These are phyloP conservation scores for Camelina neglecta DNA, from an alignment of 345 rosid genomes.

Conservation along the genomic window DNA sequence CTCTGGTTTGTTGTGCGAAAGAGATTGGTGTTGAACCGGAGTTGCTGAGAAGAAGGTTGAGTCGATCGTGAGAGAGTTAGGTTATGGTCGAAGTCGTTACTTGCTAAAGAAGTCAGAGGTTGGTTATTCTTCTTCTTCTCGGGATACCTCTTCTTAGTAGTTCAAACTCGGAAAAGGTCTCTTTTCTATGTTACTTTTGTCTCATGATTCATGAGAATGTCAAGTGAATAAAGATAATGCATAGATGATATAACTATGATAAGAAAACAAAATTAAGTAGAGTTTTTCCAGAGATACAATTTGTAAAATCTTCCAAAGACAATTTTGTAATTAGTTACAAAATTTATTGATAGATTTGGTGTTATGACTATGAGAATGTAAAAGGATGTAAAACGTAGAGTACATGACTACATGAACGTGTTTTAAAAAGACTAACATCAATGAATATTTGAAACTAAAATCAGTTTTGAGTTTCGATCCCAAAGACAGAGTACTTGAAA, in stretches of 20 bases:
- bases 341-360: too few species aligned
- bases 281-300: not conserved
- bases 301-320: not conserved
- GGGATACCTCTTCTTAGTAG: not conserved
- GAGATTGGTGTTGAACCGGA: constrained; percentile 34
- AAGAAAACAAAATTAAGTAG: not conserved
- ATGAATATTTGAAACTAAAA: too few species aligned
- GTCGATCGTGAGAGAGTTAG: constrained; percentile 21
- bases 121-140: not conserved
- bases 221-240: not conserved
- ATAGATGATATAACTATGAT: not conserved
- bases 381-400: too few species aligned
- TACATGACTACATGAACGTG: too few species aligned
- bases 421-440: too few species aligned
- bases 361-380: too few species aligned
- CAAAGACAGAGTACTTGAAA: too few species aligned
- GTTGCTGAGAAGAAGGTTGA: constrained; percentile 38
- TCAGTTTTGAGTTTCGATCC: too few species aligned
- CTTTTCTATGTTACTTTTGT: not conserved
- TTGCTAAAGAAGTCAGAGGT: constrained; percentile 19
- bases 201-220: too few species aligned
- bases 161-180: not conserved
- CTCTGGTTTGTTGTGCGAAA: constrained; percentile 42
- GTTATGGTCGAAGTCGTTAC: constrained; percentile 24
- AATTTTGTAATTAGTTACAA: not conserved